Conservation (phyloP, 257 asterid species). For the Asclepias syriaca region DNA sequence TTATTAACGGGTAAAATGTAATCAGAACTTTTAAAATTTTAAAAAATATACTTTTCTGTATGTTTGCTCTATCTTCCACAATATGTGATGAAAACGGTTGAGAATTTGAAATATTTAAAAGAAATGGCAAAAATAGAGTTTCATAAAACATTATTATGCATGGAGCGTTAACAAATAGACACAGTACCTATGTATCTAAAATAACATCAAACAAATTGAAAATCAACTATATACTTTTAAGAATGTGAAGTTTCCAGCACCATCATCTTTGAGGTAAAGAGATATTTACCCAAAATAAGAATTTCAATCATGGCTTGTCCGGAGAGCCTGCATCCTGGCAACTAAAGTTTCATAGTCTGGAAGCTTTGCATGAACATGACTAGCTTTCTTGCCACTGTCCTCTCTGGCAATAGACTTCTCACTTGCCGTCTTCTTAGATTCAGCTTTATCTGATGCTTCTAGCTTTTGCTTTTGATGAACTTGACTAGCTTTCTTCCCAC, state of each 20-base stretch:
- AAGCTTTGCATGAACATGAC: constrained; percentile 91
- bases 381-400: constrained; percentile 48
- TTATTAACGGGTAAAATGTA: no score
- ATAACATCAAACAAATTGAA: neutral
- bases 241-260: neutral
- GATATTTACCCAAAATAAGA: neutral
- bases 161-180: neutral
- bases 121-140: neutral
- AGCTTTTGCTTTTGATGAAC: constrained; percentile 8
- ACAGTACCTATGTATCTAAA: neutral
- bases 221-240: neutral
- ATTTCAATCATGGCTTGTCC: constrained; percentile 31
- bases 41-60: no score
- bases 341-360: constrained; percentile 68
- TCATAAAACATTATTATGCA: neutral
- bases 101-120: neutral
- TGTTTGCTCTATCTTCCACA: no score
- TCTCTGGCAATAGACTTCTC: constrained; percentile 28
- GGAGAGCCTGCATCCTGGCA: constrained; percentile 42
- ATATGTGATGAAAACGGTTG: no score
- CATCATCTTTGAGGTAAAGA: neutral
- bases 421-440: constrained; percentile 13
- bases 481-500: neutral
- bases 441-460: constrained; percentile 24
- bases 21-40: no score